These are phyloP conservation scores for Trichophyton simii DNA, from an alignment of 2,329 filamentous ascomycete genomes.

Conservation along the genomic window DNA sequence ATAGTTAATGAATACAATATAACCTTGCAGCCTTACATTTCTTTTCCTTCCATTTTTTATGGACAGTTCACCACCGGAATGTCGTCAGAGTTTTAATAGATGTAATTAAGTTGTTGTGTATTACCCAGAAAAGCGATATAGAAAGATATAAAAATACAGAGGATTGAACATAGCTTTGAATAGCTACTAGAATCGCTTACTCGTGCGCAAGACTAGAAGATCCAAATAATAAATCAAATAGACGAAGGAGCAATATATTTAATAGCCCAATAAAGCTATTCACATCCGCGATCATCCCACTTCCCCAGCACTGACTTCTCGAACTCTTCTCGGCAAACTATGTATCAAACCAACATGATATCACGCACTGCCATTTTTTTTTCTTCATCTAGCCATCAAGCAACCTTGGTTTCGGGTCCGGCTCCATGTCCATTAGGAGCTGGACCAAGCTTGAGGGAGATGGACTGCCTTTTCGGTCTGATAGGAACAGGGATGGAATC, in stretches of 20 bases:
- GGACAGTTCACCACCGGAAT: too few relatives aligned
- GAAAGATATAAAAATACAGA: not conserved
- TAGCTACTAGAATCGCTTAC: not conserved
- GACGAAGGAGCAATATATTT: not conserved
- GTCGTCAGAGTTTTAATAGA: not conserved
- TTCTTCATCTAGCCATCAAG: not conserved
- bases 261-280: not conserved
- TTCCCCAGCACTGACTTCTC: not conserved
- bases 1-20: not conserved
- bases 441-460: conserved; percentile 20
- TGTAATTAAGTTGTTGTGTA: not conserved
- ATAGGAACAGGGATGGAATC: conserved; percentile 60
- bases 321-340: not conserved
- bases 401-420: not conserved
- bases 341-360: not conserved
- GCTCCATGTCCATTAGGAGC: conserved; percentile 2
- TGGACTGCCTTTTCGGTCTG: conserved; percentile 34
- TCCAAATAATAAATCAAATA: not conserved
- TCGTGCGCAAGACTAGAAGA: not conserved
- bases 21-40: too few relatives aligned
- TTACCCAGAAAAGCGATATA: not conserved
- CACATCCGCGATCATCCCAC: not conserved
- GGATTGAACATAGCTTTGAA: not conserved
- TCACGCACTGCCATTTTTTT: not conserved
- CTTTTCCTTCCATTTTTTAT: too few relatives aligned